Percentiles rank a stretch among this genome's conserved stretches.
These are phyloP conservation scores for Schwanniomyces pseudopolymorphus DNA, from an alignment of 805 yeast genomes.

Conservation along the genomic window DNA sequence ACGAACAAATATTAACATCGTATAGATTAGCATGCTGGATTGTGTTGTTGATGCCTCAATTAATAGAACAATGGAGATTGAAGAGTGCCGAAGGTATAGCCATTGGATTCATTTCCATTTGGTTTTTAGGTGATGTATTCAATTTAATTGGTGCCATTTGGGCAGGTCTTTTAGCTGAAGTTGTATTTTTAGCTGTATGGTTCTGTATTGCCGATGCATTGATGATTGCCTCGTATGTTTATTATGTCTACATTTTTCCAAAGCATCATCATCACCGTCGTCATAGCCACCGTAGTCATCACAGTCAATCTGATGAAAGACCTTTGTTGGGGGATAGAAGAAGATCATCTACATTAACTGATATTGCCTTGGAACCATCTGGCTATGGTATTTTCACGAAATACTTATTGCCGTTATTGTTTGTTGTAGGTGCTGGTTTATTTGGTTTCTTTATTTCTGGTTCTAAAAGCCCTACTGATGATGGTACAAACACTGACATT, in stretches of 20 bases:
- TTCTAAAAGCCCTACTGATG: slow-evolving; percentile 17
- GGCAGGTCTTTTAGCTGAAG: slow-evolving; percentile 71
- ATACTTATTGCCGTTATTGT: slow-evolving; percentile 56
- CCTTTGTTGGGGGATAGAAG: slow-evolving; percentile 42
- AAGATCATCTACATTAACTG: slow-evolving; percentile 53
- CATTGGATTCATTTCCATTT: slow-evolving; percentile 60
- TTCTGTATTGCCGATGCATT: slow-evolving; percentile 68
- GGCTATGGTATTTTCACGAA: slow-evolving; percentile 46
- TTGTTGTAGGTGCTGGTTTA: slow-evolving; percentile 63
- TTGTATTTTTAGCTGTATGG: slow-evolving; percentile 70
- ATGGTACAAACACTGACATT: slow-evolving; percentile 25
- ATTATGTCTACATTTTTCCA: slow-evolving; percentile 52
- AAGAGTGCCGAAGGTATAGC: slow-evolving; percentile 78
- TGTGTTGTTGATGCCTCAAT: slow-evolving; percentile 71
- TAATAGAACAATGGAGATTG: slow-evolving; percentile 76
- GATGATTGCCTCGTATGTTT: slow-evolving; percentile 56
- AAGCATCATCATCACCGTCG: slow-evolving; percentile 24
- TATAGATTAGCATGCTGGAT: slow-evolving; percentile 73
- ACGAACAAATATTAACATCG: slow-evolving; percentile 4
- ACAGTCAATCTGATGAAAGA: slow-evolving; percentile 19
- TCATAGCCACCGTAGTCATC: slow-evolving; percentile 14
- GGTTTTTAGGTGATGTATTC: slow-evolving; percentile 72
- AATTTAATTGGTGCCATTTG: slow-evolving; percentile 67
- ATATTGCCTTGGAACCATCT: slow-evolving; percentile 47
- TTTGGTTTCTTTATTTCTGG: slow-evolving; percentile 58